These are phyloP conservation scores for Pseudogymnoascus pannorum DNA, from an alignment of 2,329 filamentous ascomycete genomes.

Conservation along the genomic window DNA sequence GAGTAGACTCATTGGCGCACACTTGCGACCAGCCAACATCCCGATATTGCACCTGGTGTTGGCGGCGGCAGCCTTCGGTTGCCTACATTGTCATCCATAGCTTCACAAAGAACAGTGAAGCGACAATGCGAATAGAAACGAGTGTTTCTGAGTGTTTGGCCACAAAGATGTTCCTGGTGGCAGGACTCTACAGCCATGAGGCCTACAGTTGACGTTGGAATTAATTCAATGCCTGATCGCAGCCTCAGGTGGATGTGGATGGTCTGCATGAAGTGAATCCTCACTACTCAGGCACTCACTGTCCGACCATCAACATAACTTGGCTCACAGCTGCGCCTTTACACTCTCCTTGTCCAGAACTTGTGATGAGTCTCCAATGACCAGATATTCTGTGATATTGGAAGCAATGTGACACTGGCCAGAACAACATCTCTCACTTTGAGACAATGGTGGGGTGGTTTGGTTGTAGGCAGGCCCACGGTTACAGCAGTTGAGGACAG, in stretches of 20 bases:
- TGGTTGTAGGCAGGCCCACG: neutral
- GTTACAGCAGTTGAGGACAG: neutral
- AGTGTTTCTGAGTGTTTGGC: neutral
- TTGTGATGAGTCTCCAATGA: neutral
- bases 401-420: neutral
- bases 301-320: neutral
- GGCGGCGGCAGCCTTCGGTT: constrained; percentile 40
- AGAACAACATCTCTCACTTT: neutral
- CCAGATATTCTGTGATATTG: neutral
- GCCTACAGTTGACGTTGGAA: constrained; percentile 3
- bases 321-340: neutral
- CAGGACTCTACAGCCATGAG: neutral
- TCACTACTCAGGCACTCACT: constrained; percentile 4
- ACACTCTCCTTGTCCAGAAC: neutral
- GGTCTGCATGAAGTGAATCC: constrained; percentile 4
- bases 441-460: neutral
- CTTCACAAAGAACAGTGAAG: constrained; percentile 1
- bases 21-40: constrained; percentile 45
- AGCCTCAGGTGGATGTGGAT: constrained; percentile 5
- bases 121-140: neutral
- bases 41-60: constrained; percentile 67
- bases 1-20: neutral
- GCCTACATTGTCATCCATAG: neutral
- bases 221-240: constrained; percentile 8
- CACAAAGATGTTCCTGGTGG: neutral